Evolutionary conservation across 768 basidiomycete genomes (phyloP).

Genomic region (Russula dissimulans): DNA sequence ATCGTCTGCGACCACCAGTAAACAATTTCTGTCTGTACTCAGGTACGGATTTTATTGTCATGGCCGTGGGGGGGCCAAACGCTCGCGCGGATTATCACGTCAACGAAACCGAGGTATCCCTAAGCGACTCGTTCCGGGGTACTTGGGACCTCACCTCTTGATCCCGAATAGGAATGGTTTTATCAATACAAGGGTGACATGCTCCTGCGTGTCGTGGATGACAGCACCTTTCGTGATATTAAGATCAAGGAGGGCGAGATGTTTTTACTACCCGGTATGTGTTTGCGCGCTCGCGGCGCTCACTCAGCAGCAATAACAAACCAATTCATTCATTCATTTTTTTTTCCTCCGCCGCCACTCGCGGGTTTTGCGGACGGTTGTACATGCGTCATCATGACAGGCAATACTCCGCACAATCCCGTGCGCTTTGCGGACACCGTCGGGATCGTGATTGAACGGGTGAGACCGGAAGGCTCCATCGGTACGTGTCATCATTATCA

Average conservation of each 20-base stretch:
- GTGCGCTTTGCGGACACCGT: slow-evolving; percentile 85
- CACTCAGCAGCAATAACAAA: neutral
- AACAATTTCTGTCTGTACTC: slow-evolving; percentile 83
- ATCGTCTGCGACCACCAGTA: slow-evolving; percentile 82
- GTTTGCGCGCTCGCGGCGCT: neutral
- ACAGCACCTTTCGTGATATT: slow-evolving; percentile 73
- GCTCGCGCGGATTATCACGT: slow-evolving; percentile 90
- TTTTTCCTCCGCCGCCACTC: too few relatives aligned
- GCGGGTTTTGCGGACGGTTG: too few relatives aligned
- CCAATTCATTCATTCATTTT: too few relatives aligned
- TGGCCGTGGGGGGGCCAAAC: slow-evolving; percentile 96
- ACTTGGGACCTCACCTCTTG: neutral
- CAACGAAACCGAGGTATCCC: slow-evolving; percentile 81
- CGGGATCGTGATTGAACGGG: slow-evolving; percentile 84
- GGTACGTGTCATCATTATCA: slow-evolving; percentile 39
- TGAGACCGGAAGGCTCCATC: slow-evolving; percentile 60
- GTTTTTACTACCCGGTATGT: slow-evolving; percentile 85
- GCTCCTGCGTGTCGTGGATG: slow-evolving; percentile 81
- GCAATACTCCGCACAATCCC: slow-evolving; percentile 94
- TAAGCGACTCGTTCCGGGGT: neutral
- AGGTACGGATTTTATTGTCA: slow-evolving; percentile 83
- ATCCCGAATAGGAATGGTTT: slow-evolving; percentile 76
- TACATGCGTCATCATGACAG: slow-evolving; percentile 31
- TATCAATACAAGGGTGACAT: slow-evolving; percentile 94
- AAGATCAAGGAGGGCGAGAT: slow-evolving; percentile 91